These are phyloP conservation scores for Fonsecaea multimorphosa DNA, from an alignment of 2,329 filamentous ascomycete species.

Conservation along the genomic window DNA sequence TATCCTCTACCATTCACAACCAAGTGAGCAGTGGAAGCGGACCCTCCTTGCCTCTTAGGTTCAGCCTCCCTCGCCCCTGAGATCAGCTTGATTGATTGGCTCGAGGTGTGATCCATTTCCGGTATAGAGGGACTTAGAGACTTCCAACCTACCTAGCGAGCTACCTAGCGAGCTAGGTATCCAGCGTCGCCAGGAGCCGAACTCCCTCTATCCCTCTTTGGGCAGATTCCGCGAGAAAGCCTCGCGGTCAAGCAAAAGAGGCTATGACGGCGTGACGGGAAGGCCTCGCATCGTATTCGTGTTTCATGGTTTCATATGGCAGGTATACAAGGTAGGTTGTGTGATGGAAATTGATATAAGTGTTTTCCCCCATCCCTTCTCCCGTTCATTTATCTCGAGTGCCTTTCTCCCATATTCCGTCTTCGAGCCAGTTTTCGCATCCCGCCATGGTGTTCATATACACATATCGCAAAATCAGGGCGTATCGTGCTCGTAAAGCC, in stretches of 20 bases:
- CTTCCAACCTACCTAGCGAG: no score
- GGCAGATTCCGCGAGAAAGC: conserved; percentile 9
- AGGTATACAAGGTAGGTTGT: neutral
- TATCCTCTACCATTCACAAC: neutral
- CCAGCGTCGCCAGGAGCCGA: neutral
- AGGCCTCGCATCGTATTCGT: neutral
- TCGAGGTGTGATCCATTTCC: conserved; percentile 11
- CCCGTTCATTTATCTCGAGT: neutral
- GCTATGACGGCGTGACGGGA: neutral
- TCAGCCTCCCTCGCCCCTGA: neutral
- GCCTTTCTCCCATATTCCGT: neutral
- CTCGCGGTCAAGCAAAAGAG: neutral
- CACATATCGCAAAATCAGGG: conserved; percentile 30
- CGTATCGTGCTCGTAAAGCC: conserved; percentile 26
- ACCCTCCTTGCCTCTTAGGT: neutral
- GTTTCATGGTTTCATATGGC: neutral
- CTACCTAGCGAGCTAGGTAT: no score
- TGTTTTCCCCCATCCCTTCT: neutral
- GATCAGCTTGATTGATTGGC: neutral
- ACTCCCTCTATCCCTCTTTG: neutral
- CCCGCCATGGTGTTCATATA: conserved; percentile 22
- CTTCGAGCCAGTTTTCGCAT: neutral
- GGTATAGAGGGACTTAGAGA: conserved; percentile 3
- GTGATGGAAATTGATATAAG: conserved; percentile 9
- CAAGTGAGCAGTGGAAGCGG: neutral